Percentiles rank a stretch among this genome's conserved stretches.
Evolutionary conservation across 23 red algal genomes (phyloP).

Genomic region (Chondrus crispus): DNA sequence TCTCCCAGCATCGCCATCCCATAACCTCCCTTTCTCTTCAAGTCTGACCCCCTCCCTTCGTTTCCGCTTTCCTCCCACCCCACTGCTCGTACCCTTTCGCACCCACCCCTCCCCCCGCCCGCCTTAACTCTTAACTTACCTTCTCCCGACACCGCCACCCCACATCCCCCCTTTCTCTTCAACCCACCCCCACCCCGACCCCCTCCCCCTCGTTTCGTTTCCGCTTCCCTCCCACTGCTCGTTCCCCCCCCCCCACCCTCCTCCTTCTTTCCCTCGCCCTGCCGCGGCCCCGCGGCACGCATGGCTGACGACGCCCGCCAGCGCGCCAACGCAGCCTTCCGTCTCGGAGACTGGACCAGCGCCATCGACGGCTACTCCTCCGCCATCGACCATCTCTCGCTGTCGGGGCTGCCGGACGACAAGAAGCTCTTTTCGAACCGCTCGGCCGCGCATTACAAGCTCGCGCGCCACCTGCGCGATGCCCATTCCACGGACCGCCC

Average conservation of each 20-base stretch:
- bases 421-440: constrained; percentile 77
- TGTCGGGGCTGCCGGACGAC: constrained; percentile 33
- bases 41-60: background rate
- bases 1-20: background rate
- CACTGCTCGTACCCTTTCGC: too few species aligned
- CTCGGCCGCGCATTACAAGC: constrained; percentile 71
- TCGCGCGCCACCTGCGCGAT: constrained; percentile 53
- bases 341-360: constrained; percentile 62
- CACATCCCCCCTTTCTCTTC: background rate
- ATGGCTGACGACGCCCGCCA: constrained; percentile 65
- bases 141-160: background rate
- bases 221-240: too few species aligned
- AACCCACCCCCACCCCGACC: background rate
- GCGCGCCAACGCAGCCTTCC: constrained; percentile 62
- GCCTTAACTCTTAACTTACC: background rate
- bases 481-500: constrained; percentile 21
- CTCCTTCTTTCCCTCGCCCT: background rate
- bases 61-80: too few species aligned
- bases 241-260: background rate
- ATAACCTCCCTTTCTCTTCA: background rate
- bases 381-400: constrained; percentile 38
- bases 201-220: background rate
- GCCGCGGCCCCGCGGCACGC: background rate
- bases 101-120: background rate
- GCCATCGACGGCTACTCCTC: constrained; percentile 63